phyloP scores from a whole-genome alignment of 345 rosid genomes.

The Boechera divaricarpa region DNA sequence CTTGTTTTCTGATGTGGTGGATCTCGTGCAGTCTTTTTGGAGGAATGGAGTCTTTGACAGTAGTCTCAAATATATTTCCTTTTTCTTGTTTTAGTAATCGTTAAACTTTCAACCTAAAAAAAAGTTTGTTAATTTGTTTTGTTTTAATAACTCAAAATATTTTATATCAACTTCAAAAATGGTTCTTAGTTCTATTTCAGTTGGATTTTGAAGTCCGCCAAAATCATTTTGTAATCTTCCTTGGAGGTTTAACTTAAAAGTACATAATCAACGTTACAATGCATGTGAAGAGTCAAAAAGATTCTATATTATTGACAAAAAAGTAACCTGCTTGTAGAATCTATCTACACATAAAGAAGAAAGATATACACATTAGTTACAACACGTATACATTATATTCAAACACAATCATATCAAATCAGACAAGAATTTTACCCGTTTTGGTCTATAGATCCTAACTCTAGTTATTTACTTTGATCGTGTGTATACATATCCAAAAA shows the following conservation, averaged over 20 bases:
- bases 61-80: no score
- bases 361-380: constrained; percentile 1
- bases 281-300: background rate
- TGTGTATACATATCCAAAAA: constrained; percentile 8
- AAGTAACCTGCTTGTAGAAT: background rate
- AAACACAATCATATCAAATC: constrained; percentile 29
- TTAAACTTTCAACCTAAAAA: no score
- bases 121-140: no score
- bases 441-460: constrained; percentile 26
- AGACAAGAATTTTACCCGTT: constrained; percentile 10
- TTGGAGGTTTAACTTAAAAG: background rate
- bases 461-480: constrained; percentile 26
- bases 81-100: no score
- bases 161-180: no score
- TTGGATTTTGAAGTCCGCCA: no score
- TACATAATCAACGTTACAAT: background rate
- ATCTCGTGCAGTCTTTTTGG: no score
- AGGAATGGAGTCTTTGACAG: no score
- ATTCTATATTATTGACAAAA: constrained; percentile 21
- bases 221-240: background rate
- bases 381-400: constrained; percentile 22
- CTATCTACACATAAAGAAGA: background rate
- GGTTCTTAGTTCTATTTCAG: no score
- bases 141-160: no score
- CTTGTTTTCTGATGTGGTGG: no score